Evolutionary conservation across 2,329 filamentous ascomycete species (phyloP), one percentile per base, ranked within the genome.

Genomic region (Aureobasidium sp.): DNA sequence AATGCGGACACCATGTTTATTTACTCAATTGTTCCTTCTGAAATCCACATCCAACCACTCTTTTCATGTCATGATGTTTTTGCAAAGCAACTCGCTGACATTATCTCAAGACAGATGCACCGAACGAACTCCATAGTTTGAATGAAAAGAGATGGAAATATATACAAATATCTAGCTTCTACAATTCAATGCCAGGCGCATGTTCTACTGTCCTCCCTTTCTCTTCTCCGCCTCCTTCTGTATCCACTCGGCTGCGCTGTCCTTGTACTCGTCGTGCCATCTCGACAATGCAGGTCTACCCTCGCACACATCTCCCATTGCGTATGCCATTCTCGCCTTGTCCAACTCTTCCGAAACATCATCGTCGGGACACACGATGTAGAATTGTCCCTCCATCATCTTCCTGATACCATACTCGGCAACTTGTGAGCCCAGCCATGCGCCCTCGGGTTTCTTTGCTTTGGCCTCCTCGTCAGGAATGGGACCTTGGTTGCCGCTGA

Each of bases 331-430:
- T 60, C 90, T 78, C 74, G 86, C 89, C 73, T 83, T 83, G 70
- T 95, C 91, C 67, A 81, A 80, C 63, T 84, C 82, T 76, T 87
- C 86, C 0, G 79, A 81, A 0, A 91, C 89, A 71, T 95, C 90
- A 53, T 89, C 87, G 70, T 95, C 90, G 0, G 90, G 90, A 71
- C 90, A 95, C n/a, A 95, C 79, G 11, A 89, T 83, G 74, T 92
- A 94, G 70, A 95, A 95, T 59, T 83, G 81, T 0, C 80, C 80
- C 63, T 85, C 78, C 0, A 69, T 74, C 80, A 95, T 89, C 74
- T 87, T 90, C 66, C 76, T 66, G 65, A 84, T 81, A 62, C 93
- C 74, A 69, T 84, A 90, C 1, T 87, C 85, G 0, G 85, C 88
- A 0, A 94, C 89, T 72, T 95, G 87, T 47, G 84, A 83, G 0